These are phyloP conservation scores for Salix brachista DNA, from an alignment of 345 rosid genomes.

Conservation along the genomic window DNA sequence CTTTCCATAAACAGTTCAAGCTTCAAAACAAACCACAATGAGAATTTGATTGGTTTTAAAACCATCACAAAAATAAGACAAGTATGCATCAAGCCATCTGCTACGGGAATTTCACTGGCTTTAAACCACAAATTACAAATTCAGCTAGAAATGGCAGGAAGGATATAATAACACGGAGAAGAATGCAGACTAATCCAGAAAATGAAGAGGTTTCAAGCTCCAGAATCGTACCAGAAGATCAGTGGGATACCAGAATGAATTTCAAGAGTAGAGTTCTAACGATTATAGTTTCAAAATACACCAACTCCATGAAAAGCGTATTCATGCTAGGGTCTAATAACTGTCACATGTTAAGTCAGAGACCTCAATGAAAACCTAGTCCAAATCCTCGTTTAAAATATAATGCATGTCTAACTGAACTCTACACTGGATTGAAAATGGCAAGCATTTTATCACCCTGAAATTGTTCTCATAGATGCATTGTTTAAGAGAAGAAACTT, in stretches of 20 bases:
- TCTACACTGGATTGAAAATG: not conserved
- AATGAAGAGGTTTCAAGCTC: not conserved
- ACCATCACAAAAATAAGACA: not conserved
- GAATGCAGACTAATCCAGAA: not conserved
- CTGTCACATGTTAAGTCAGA: not conserved
- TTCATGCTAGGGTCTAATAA: not conserved
- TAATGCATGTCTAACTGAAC: not conserved
- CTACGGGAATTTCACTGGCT: not conserved
- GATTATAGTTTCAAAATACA: not conserved
- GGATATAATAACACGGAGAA: not conserved
- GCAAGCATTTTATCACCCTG: not conserved
- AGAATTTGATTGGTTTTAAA: not conserved
- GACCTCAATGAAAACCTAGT: not conserved
- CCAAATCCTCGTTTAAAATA: not conserved
- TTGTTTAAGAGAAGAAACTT: not conserved
- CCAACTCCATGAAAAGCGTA: no score
- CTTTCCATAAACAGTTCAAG: not conserved
- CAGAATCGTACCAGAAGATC: not conserved
- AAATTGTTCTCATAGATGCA: no score
- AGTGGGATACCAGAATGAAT: not conserved
- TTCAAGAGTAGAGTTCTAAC: not conserved
- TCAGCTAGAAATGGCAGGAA: not conserved
- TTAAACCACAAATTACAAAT: not conserved
- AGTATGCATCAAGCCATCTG: not conserved
- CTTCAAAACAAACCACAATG: not conserved